phyloP scores from a whole-genome alignment of 2,329 filamentous ascomycete genomes.

The Monilinia vaccinii-corymbosi region DNA sequence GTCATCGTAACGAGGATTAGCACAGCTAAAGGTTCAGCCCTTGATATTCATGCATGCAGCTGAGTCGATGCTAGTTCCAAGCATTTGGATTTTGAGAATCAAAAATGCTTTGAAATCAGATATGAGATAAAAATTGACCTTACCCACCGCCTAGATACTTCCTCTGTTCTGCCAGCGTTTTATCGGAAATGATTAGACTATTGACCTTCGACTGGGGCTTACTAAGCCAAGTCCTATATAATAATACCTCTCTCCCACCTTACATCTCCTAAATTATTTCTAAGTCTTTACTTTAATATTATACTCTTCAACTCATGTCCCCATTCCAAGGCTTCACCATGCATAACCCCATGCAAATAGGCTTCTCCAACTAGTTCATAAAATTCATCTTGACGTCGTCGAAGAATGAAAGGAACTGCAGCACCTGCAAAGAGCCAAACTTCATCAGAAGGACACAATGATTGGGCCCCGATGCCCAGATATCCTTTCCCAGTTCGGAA shows the following conservation, averaged over 20 bases:
- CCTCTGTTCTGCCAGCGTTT: background rate
- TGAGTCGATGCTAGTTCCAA: no score
- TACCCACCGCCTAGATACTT: background rate
- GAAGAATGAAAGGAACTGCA: slow-evolving; percentile 9
- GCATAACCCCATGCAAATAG: slow-evolving; percentile 15
- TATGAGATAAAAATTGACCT: no score
- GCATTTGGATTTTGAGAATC: no score
- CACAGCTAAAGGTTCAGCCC: no score
- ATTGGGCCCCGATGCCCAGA: slow-evolving; percentile 5
- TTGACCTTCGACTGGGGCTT: no score
- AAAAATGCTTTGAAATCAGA: no score
- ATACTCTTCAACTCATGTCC: background rate
- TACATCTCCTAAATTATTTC: background rate
- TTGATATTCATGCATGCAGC: no score
- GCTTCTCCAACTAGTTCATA: slow-evolving; percentile 15
- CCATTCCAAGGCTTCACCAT: slow-evolving; percentile 11
- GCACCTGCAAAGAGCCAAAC: slow-evolving; percentile 11
- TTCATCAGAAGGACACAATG: slow-evolving; percentile 7
- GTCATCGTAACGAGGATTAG: no score
- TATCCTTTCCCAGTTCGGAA: slow-evolving; percentile 2
- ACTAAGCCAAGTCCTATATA: background rate
- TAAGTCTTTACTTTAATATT: background rate
- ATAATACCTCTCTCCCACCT: no score
- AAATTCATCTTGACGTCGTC: background rate
- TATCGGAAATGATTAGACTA: background rate